phyloP scores from a whole-genome alignment of 2,329 filamentous ascomycete species.

The Neofusicoccum sp. region DNA sequence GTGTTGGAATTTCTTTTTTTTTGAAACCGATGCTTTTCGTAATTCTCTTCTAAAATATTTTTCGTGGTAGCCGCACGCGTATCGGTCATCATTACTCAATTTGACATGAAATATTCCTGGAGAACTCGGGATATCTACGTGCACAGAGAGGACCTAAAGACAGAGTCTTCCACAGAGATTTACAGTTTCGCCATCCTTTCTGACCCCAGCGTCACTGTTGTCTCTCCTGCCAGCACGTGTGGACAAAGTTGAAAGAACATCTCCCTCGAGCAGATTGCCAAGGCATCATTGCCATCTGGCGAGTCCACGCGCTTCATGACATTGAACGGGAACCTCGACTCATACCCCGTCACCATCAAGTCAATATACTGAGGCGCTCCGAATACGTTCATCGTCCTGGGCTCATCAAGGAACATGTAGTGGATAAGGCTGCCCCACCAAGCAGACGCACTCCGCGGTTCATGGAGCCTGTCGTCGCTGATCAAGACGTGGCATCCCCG shows the following conservation, averaged over 20 bases:
- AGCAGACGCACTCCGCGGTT: slow-evolving; percentile 53
- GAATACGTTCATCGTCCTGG: slow-evolving; percentile 54
- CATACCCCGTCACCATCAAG: slow-evolving; percentile 68
- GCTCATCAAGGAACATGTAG: slow-evolving; percentile 59
- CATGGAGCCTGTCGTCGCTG: slow-evolving; percentile 54
- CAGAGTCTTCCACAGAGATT: no score
- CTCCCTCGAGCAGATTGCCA: slow-evolving; percentile 63
- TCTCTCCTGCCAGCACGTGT: no score
- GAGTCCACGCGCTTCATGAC: slow-evolving; percentile 71
- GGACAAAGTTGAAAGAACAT: slow-evolving; percentile 69
- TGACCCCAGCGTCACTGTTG: no score
- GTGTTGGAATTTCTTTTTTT: no score
- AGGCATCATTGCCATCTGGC: slow-evolving; percentile 67
- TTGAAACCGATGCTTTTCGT: no score
- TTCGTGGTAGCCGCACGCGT: no score
- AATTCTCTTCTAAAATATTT: no score
- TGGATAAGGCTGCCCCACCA: slow-evolving; percentile 60
- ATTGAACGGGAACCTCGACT: slow-evolving; percentile 69
- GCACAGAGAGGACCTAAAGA: no score
- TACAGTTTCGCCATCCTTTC: no score
- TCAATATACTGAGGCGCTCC: slow-evolving; percentile 73
- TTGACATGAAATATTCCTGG: no score
- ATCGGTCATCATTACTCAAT: no score
- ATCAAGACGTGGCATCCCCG: slow-evolving; percentile 62
- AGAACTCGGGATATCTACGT: no score